Base-by-base conservation (phyloP, 306 rosid species). In the Calophaca sinica region DNA sequence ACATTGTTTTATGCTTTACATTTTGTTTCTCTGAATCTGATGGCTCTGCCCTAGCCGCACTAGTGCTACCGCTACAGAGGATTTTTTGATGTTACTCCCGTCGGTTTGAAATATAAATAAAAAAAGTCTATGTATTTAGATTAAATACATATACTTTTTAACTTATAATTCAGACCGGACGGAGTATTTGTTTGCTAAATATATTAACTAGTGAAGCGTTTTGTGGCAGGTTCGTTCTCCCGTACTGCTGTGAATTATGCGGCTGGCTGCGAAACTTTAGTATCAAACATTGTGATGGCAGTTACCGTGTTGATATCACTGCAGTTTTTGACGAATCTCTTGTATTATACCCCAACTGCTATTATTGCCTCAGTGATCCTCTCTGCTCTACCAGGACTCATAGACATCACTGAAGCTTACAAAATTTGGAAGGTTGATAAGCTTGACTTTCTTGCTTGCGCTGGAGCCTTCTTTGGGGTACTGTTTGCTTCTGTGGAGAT, bases 371-470 rank as follows among this genome's bases (percentile, higher is more conserved):
- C 98, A 6, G 80, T 91, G 1, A 88, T 93, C 59, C 86, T 93
- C 6, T 89, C 97, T 4, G 97, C 98, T 9, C 89, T 91, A 5
- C 91, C 96, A 0, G 98, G 98, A 62, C 92, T 93, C 68, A 73
- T 91, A 8, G 81, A 91, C 70, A 7, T 86, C 5, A 51, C 4
- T 13, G 84, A 87, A 89, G 89, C 90, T 26, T 68, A 73, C 68
- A 86, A 79, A 10, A 87, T 93, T 9, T 93, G 97, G 97, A 93
- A 91, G 70, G 70, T 91, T 52, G 98, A 93, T 33, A 91, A 86
- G 86, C 77, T 88, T 0, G 97, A 93, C 65, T 93, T 91, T 84
- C 82, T 93, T 7, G 93, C 92, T 38, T 85, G 88, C 67, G n/a
- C 62, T 10, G 87, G 84, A 3, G 96, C 96, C 12, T 91, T 93